phyloP scores from a whole-genome alignment of 148 eudicot species.

The Nepenthes mirabilis region DNA sequence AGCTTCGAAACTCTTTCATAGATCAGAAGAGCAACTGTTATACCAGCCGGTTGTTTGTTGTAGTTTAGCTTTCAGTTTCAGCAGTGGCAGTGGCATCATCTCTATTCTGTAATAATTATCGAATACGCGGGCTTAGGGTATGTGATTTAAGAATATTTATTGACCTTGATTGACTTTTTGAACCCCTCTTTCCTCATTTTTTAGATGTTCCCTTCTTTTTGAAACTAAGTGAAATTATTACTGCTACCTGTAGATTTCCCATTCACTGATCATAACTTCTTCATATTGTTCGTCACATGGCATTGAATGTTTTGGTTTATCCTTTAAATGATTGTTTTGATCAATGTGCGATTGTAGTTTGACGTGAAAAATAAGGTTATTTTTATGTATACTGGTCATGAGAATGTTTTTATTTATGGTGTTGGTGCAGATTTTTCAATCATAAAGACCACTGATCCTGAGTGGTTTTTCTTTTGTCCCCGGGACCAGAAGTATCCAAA shows the following conservation, averaged over 20 bases:
- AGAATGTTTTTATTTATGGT: neutral
- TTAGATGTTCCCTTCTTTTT: no score
- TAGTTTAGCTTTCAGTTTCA: no score
- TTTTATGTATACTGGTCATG: conserved; percentile 1
- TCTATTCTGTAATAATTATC: no score
- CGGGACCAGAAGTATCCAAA: conserved; percentile 89
- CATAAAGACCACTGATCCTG: conserved; percentile 52
- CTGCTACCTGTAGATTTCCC: neutral
- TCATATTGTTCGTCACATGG: no score
- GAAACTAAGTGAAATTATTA: neutral
- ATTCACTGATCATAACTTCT: neutral
- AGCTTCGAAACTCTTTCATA: no score
- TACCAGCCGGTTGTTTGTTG: no score
- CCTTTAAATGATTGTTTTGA: neutral
- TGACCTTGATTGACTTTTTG: neutral
- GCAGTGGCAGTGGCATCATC: no score
- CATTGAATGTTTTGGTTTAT: neutral
- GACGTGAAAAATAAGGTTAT: neutral
- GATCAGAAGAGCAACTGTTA: no score
- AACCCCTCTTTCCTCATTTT: neutral
- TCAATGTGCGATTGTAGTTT: neutral
- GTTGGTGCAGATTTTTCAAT: conserved; percentile 53
- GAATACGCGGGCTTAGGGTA: no score
- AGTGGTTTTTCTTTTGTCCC: conserved; percentile 95
- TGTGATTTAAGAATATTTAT: no score